These are phyloP conservation scores for Lasiosphaeria ovina DNA, from an alignment of 495 filamentous ascomycete genomes.

Conservation along the genomic window DNA sequence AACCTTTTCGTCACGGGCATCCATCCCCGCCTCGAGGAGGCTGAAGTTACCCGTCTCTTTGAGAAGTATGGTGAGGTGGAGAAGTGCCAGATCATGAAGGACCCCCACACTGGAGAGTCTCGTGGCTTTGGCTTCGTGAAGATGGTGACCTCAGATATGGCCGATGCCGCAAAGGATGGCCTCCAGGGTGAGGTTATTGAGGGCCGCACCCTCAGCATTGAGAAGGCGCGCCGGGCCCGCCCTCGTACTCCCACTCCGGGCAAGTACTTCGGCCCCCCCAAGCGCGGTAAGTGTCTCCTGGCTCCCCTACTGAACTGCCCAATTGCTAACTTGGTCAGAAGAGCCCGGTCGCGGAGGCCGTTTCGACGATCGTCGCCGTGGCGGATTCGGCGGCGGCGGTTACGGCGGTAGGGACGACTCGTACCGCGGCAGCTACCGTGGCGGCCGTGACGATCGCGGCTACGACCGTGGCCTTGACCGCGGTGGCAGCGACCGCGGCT, in stretches of 20 bases:
- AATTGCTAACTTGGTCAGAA: conserved; percentile 27
- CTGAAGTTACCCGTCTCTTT: conserved; percentile 89
- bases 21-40: conserved; percentile 87
- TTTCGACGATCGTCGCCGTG: conserved; percentile 30
- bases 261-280: conserved; percentile 98
- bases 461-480: conserved; percentile 47
- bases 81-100: conserved; percentile 99
- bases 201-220: conserved; percentile 94
- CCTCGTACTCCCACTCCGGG: conserved; percentile 96
- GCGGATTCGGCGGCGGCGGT: conserved; percentile 36
- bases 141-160: conserved; percentile 90
- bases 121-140: conserved; percentile 99
- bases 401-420: conserved; percentile 36
- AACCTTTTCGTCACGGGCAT: conserved; percentile 99
- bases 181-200: conserved; percentile 94
- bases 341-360: conserved; percentile 33
- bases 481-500: conserved; percentile 56
- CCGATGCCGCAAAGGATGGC: conserved; percentile 94
- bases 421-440: conserved; percentile 49
- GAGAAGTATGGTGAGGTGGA: conserved; percentile 98
- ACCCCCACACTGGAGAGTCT: conserved; percentile 96
- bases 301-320: conserved; percentile 6
- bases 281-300: conserved; percentile 70
- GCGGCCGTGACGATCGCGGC: conserved; percentile 46
- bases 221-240: conserved; percentile 93